Percentiles rank a stretch among this genome's conserved stretches.
Conservation (phyloP, 2,329 filamentous ascomycete species). For the Ceratocystis ficicola region DNA sequence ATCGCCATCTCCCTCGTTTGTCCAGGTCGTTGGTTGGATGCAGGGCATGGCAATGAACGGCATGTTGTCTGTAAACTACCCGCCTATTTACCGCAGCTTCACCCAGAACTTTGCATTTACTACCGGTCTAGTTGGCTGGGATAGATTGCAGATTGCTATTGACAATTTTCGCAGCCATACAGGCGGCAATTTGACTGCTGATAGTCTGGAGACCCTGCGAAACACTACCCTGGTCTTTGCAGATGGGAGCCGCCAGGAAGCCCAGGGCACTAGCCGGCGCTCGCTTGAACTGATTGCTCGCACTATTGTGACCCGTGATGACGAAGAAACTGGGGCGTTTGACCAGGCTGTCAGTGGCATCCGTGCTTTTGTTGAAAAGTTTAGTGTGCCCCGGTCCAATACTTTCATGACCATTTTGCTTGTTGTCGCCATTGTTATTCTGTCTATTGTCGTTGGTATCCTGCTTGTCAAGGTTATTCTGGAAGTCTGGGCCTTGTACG, state of each 20-base stretch:
- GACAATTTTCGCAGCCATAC: slow-evolving; percentile 70
- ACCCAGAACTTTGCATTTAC: slow-evolving; percentile 90
- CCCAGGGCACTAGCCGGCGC: slow-evolving; percentile 38
- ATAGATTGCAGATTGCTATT: slow-evolving; percentile 65
- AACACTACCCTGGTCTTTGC: slow-evolving; percentile 65
- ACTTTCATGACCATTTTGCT: slow-evolving; percentile 93
- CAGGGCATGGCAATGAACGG: slow-evolving; percentile 91
- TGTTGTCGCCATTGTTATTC: slow-evolving; percentile 77
- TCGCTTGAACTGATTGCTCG: slow-evolving; percentile 24
- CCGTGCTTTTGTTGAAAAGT: slow-evolving; percentile 68
- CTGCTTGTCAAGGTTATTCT: slow-evolving; percentile 83
- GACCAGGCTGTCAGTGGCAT: slow-evolving; percentile 57
- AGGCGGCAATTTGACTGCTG: slow-evolving; percentile 73
- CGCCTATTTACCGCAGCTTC: slow-evolving; percentile 78
- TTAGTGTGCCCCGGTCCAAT: slow-evolving; percentile 76
- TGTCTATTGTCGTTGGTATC: slow-evolving; percentile 70
- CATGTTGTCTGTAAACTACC: slow-evolving; percentile 86
- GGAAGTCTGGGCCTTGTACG: slow-evolving; percentile 83
- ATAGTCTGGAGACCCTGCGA: slow-evolving; percentile 61
- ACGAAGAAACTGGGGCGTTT: slow-evolving; percentile 29
- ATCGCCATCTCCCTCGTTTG: slow-evolving; percentile 64
- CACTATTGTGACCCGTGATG: slow-evolving; percentile 25
- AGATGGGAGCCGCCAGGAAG: slow-evolving; percentile 42
- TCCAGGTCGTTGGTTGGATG: slow-evolving; percentile 77
- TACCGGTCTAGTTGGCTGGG: slow-evolving; percentile 72